Conservation (phyloP, 1,139 yeast genomes). For the Geotrichum bryndzae region DNA sequence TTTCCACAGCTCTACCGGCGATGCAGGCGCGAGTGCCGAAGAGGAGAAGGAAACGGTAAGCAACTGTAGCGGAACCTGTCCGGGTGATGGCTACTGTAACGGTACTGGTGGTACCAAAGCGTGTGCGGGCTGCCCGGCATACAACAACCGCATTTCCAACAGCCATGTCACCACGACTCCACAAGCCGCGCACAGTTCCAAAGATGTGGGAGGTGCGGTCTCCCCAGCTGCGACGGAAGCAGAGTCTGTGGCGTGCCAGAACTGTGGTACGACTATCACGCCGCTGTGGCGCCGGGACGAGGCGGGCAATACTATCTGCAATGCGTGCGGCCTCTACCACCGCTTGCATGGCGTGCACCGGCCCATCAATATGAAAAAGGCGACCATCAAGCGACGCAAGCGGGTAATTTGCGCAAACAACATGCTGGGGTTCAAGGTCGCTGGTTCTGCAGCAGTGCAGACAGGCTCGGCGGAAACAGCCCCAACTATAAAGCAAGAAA, state of each 20-base stretch:
- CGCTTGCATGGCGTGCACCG: conserved; percentile 72
- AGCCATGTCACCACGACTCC: background rate
- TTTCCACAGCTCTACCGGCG: background rate
- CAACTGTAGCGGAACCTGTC: conserved; percentile 53
- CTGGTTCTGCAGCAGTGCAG: background rate
- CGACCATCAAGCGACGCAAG: conserved; percentile 68
- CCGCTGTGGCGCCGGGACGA: conserved; percentile 89
- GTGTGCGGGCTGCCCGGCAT: conserved; percentile 80
- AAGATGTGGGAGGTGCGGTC: background rate
- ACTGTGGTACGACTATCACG: conserved; percentile 78
- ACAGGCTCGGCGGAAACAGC: background rate
- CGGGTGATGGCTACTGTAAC: conserved; percentile 78
- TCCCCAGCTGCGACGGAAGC: conserved; percentile 20
- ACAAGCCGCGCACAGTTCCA: background rate
- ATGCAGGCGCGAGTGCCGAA: background rate
- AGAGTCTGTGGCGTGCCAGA: conserved; percentile 62
- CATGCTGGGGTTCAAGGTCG: background rate
- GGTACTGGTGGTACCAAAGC: conserved; percentile 82
- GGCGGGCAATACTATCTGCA: conserved; percentile 74
- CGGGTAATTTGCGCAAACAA: conserved; percentile 31
- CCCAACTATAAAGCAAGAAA: background rate
- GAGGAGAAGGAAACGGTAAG: background rate
- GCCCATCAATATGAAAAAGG: conserved; percentile 68
- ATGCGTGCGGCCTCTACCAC: conserved; percentile 81
- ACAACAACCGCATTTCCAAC: conserved; percentile 47